A percentile compares a stretch with the other conserved stretches of the same genome.
These are phyloP conservation scores for Phialophora verrucosa DNA, from an alignment of 2,329 filamentous ascomycete genomes.

Conservation along the genomic window DNA sequence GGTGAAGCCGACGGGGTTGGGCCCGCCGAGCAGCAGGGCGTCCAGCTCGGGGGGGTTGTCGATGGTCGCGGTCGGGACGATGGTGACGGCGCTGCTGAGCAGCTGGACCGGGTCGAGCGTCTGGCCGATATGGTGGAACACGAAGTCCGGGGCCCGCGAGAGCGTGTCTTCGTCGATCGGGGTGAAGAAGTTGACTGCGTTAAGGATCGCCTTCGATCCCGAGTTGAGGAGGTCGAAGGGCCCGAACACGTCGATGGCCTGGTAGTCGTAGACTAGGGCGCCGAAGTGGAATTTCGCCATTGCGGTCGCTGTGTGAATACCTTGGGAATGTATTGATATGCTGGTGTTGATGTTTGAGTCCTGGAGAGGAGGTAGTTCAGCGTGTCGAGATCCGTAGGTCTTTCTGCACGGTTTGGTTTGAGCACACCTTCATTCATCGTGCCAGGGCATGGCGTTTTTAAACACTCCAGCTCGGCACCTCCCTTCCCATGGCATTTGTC, in stretches of 20 bases:
- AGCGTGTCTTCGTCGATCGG: constrained; percentile 42
- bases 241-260: constrained; percentile 25
- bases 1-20: constrained; percentile 17
- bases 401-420: not conserved
- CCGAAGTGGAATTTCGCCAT: constrained; percentile 27
- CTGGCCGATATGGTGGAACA: constrained; percentile 28
- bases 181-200: constrained; percentile 28
- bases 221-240: constrained; percentile 29
- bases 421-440: not conserved
- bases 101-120: constrained; percentile 17
- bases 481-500: not conserved
- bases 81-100: constrained; percentile 19
- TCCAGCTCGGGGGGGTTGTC: constrained; percentile 27
- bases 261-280: constrained; percentile 25
- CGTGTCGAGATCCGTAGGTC: not conserved
- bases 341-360: not conserved
- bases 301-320: constrained; percentile 1
- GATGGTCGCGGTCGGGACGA: constrained; percentile 26
- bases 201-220: constrained; percentile 30
- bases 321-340: constrained; percentile 8
- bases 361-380: not conserved
- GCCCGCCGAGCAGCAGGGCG: constrained; percentile 28
- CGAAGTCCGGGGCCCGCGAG: constrained; percentile 34
- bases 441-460: not conserved
- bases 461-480: not conserved